Base-by-base conservation (phyloP, 2,329 filamentous ascomycete genomes). In the Pseudogymnoascus sp. region DNA sequence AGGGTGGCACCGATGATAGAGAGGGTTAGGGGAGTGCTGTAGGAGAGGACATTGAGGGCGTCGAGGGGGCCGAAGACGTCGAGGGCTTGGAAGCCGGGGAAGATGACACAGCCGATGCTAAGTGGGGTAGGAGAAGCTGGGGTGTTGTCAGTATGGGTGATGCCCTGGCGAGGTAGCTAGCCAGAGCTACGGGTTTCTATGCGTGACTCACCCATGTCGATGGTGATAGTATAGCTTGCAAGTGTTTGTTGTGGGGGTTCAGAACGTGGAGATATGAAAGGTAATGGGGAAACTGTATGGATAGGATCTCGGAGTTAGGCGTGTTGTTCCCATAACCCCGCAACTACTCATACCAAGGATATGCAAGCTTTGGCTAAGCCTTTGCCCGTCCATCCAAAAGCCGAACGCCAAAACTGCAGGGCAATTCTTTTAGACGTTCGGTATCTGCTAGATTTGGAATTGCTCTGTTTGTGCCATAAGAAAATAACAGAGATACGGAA, bases 11-110 rank as follows among this genome's bases (percentile, higher is more conserved):
- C 69, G 35, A 77, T 68, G 57, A 75, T 67, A 62, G 64, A 68
- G 59, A 77, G 70, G 4, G 64, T 64, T 21, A 75, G 64, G 5
- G 66, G 62, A 3, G 33, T 62, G 37, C 63, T 64, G 35, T 36
- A 40, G n/a, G 71, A 69, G 62, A 50, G 44, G 44, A 50, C 6
- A 26, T 50, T 50, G 44, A 50, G 44, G 44, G 44, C 44, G 44
- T 50, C 44, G 26, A 50, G 44, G 6, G 44, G 44, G 13, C 44
- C 44, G 13, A 50, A 50, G 26, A 5, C 44, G 13, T 50, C 44
- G 17, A 75, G 71, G 17, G 74, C 72, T 66, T 78, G 73, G 65
- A 76, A 76, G 33, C 74, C 74, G 2, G 74, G 74, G 65, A 71
- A 78, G 11, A 78, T 66, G 11, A 73, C 31, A 26, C 66, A 54